Base-by-base conservation (phyloP, 306 rosid species). In the Cucumis hystrix region DNA sequence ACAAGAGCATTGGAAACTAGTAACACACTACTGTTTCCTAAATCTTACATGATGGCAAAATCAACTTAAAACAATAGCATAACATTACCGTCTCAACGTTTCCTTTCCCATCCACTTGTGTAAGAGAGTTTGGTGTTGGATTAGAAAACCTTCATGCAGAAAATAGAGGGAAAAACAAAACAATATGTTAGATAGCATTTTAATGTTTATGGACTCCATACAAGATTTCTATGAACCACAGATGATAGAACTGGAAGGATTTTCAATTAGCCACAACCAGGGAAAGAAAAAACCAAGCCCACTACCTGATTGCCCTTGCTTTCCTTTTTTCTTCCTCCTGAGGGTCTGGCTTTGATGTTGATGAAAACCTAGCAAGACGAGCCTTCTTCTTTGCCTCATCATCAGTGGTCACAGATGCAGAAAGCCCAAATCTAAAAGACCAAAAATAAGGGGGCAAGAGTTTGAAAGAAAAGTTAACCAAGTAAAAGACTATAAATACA, bases 311-410 rank as follows among this genome's bases (percentile, higher is more conserved):
- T 51, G 94, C 92, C 74, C 99, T 90, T 49, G 97, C 99, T 87
- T 92, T 95, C 92, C 89, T 87, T 82, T 95, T 95, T 75, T 92
- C 97, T 70, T 92, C 99, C 82, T 95, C 99, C 23, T 61, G 58
- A 41, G 97, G 80, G 80, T 92, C 97, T 41, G 84, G 69, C 74
- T 88, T 88, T 15, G 97, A 80, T 70, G 12, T 83, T 0, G 93
- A 78, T 18, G 96, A 82, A 82, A 92, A 92, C 78, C 91, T 89
- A 49, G 90, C 90, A 51, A 84, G 89, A 17, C 97, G 90, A 63
- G 99, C 97, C 87, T 95, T 92, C 90, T 95, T 95, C 87, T 85
- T 95, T 6, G 87, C 86, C 18, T 88, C 88, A 41, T 83, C 83
- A 30, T 92, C 96, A 78, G 85, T 71, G 63, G 86, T 33, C 23